phyloP scores from a whole-genome alignment of 2,329 filamentous ascomycete genomes.

The Trichoderma oligosporum region DNA sequence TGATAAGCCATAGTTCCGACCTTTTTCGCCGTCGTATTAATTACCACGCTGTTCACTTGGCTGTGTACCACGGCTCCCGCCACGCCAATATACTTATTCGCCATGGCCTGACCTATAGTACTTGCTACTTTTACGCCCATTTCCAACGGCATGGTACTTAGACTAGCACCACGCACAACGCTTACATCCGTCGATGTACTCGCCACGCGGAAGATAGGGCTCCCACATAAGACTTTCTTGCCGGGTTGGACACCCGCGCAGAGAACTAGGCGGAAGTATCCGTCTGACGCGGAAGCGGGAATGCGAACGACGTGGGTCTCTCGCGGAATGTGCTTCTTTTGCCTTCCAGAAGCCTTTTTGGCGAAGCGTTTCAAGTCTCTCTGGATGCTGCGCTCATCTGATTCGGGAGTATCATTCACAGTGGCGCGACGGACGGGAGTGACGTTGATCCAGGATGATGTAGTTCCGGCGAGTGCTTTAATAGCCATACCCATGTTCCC shows the following conservation, averaged over 20 bases:
- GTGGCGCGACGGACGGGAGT: conserved; percentile 53
- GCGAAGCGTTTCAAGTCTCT: conserved; percentile 62
- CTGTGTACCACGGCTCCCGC: conserved; percentile 40
- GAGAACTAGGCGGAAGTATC: conserved; percentile 65
- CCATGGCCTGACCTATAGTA: conserved; percentile 44
- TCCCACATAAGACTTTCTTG: conserved; percentile 56
- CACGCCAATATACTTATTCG: conserved; percentile 41
- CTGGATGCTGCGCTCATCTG: conserved; percentile 64
- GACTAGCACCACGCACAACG: conserved; percentile 60
- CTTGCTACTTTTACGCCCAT: conserved; percentile 57
- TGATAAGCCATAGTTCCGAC: conserved; percentile 39
- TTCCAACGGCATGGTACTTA: conserved; percentile 63
- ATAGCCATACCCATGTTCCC: conserved; percentile 66
- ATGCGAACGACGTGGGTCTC: conserved; percentile 65
- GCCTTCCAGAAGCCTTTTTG: conserved; percentile 50
- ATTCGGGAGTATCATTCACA: conserved; percentile 47
- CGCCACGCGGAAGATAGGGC: conserved; percentile 65
- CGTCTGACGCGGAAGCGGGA: conserved; percentile 59
- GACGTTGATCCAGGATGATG: conserved; percentile 62
- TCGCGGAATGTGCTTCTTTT: conserved; percentile 48
- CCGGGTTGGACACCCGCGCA: conserved; percentile 45
- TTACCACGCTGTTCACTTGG: conserved; percentile 37
- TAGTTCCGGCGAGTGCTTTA: conserved; percentile 58
- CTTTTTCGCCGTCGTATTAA: conserved; percentile 34
- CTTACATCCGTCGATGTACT: conserved; percentile 60